These are phyloP conservation scores for Borealophlyctis nickersoniae DNA, from an alignment of 192 early-diverging fungal genomes.

Conservation along the genomic window DNA sequence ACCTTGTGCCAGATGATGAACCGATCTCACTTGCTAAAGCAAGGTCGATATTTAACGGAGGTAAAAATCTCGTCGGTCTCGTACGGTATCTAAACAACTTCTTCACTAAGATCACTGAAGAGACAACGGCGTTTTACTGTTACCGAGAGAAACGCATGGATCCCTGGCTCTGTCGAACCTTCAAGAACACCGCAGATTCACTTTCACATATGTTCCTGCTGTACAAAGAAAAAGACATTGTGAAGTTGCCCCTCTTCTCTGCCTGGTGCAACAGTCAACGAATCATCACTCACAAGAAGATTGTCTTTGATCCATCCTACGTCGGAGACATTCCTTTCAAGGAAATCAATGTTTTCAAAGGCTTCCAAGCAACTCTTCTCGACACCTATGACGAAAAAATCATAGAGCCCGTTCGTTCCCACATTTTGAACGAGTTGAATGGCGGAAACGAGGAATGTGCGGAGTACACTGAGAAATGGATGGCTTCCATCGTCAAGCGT, in stretches of 20 bases:
- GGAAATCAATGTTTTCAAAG: constrained; percentile 11
- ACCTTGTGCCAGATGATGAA: background rate
- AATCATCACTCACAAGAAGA: constrained; percentile 2
- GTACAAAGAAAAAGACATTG: background rate
- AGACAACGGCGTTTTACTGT: constrained; percentile 1
- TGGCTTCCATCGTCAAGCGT: constrained; percentile 5
- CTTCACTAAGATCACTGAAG: constrained; percentile 12
- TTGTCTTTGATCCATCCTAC: background rate
- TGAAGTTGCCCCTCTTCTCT: background rate
- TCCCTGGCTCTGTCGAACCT: background rate
- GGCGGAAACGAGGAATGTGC: background rate
- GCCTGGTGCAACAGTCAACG: background rate
- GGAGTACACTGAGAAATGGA: background rate
- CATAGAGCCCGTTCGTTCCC: constrained; percentile 1
- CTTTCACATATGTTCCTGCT: background rate
- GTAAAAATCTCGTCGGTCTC: background rate
- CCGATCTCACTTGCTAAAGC: background rate
- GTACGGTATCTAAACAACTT: constrained; percentile 17
- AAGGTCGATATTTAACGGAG: background rate
- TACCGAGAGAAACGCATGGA: background rate
- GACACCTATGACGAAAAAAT: background rate
- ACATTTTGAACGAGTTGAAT: background rate
- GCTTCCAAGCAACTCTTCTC: constrained; percentile 8
- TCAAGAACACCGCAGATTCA: background rate
- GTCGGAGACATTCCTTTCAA: background rate